phyloP scores from a whole-genome alignment of 1,139 yeast species.

The Pichia norvegensis region DNA sequence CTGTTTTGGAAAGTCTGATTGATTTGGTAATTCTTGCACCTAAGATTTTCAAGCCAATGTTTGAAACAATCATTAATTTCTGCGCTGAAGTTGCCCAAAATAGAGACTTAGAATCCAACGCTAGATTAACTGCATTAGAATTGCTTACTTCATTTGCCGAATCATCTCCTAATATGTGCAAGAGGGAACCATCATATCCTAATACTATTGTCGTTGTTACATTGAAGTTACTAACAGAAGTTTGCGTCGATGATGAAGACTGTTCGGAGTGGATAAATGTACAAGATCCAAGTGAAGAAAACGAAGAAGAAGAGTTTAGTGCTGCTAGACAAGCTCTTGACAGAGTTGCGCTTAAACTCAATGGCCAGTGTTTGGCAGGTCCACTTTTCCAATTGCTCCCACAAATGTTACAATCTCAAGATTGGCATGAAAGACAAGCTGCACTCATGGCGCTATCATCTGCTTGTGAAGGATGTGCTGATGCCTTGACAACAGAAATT shows the following conservation, averaged over 20 bases:
- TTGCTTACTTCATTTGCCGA: slow-evolving; percentile 85
- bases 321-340: slow-evolving; percentile 93
- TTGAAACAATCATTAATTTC: slow-evolving; percentile 76
- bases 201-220: slow-evolving; percentile 66
- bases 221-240: slow-evolving; percentile 84
- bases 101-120: slow-evolving; percentile 65
- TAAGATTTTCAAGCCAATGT: slow-evolving; percentile 85
- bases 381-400: slow-evolving; percentile 86
- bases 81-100: slow-evolving; percentile 76
- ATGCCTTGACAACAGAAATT: slow-evolving; percentile 74
- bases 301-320: slow-evolving; percentile 73
- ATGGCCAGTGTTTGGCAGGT: slow-evolving; percentile 75
- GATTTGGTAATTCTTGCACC: slow-evolving; percentile 93
- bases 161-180: slow-evolving; percentile 93
- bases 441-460: slow-evolving; percentile 94
- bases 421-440: slow-evolving; percentile 96
- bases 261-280: slow-evolving; percentile 71
- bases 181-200: slow-evolving; percentile 65
- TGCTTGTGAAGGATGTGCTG: slow-evolving; percentile 96
- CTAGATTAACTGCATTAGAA: slow-evolving; percentile 84
- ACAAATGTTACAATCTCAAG: slow-evolving; percentile 61
- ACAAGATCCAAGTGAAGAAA: slow-evolving; percentile 61
- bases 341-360: slow-evolving; percentile 75
- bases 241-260: slow-evolving; percentile 66
- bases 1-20: slow-evolving; percentile 81